Conservation (phyloP, 208 protist genomes). For the Plasmodiophora brassicae region DNA sequence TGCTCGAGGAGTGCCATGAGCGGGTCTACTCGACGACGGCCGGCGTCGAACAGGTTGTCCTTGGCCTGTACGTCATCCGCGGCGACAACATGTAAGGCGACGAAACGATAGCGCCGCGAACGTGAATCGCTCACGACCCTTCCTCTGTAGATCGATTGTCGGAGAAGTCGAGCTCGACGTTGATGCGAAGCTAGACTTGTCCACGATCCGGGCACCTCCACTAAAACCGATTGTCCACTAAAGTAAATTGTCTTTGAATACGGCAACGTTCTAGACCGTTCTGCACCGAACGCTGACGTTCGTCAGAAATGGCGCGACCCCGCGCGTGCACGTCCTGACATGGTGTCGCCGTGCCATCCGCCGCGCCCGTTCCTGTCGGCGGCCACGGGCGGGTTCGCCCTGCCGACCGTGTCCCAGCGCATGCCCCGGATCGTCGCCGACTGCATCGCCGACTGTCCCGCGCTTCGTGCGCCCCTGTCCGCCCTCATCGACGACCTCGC, state of each 20-base stretch:
- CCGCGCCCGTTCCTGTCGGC: too few species aligned
- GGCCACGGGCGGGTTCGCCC: too few species aligned
- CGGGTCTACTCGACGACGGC: conserved; percentile 53
- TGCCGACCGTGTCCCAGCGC: too few species aligned
- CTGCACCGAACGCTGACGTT: too few species aligned
- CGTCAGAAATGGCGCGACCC: too few species aligned
- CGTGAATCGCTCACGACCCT: not conserved
- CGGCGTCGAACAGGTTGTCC: conserved; percentile 57
- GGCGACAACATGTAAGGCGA: conserved; percentile 64
- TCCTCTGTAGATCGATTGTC: conserved; percentile 50
- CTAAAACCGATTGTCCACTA: conserved; percentile 51
- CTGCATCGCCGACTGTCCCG: too few species aligned
- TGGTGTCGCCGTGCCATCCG: too few species aligned
- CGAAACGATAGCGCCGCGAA: not conserved
- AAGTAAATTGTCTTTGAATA: conserved; percentile 16
- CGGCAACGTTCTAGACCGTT: too few species aligned
- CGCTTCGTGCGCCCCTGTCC: too few species aligned
- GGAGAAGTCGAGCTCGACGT: conserved; percentile 54
- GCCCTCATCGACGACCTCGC: too few species aligned
- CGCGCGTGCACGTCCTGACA: too few species aligned
- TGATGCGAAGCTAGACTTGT: conserved; percentile 44
- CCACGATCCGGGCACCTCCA: conserved; percentile 37
- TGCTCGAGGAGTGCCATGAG: conserved; percentile 62
- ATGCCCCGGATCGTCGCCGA: too few species aligned
- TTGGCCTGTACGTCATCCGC: conserved; percentile 65